Evolutionary conservation across 1,284 basidiomycete species (phyloP), one percentile per base, ranked within the genome.

Genomic region (Afroboletus lepidellus): DNA sequence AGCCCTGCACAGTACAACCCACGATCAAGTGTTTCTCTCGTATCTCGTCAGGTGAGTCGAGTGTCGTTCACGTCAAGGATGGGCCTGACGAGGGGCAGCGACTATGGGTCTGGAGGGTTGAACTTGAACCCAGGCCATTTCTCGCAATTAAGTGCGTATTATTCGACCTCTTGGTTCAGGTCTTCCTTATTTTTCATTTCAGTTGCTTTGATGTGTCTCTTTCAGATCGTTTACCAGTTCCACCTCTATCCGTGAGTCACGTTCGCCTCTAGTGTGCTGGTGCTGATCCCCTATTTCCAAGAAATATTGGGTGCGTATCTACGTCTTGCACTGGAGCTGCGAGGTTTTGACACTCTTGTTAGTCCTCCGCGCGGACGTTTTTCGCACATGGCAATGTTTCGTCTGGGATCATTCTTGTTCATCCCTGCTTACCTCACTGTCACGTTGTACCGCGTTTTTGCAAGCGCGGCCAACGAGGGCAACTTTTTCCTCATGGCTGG

Each of bases 311-410:
- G 84, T 75, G 60, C 62, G 77, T 73, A 25, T 54, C 72, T 50
- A 55, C 59, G 16, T 59, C n/a, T 50, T 27, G 7, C n/a, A 46
- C 8, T 46, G n/a, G 20, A 44, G 3, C 32, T 42, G 41, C 18
- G 8, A 41, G 3, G 21, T 43, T 55, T 57, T 67, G 41, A 69
- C 38, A 21, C 11, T 33, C 5, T 42, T 9, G 41, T 55, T 54
- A 81, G 79, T 16, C 80, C 80, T 47, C 88, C 88, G 23, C 74
- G 89, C 60, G 89, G 89, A 30, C 83, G 87, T 36, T 92, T 90
- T 66, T 92, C 90, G 2, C 89, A 92, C 65, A 72, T 92, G 36
- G 79, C 88, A 5, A 92, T 92, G 90, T 91, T 90, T 75, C 83
- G 89, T 47, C 73, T 92, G 25, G 89, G 89, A 48, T 85, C 85